Conservation (phyloP, 257 asterid genomes). For the Cinchona pubescens region DNA sequence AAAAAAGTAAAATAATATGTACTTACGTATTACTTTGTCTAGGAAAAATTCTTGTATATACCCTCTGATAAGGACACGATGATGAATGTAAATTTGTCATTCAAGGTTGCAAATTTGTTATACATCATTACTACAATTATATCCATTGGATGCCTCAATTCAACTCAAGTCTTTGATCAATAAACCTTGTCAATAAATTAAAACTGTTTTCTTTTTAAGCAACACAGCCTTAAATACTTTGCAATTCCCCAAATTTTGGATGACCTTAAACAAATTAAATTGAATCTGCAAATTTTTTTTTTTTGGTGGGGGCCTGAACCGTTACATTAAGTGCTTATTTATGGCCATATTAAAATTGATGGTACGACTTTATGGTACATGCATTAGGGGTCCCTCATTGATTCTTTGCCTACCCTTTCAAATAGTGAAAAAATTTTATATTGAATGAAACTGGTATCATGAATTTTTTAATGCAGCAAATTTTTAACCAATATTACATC, state of each 20-base stretch:
- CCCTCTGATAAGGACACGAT: background rate
- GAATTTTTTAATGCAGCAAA: too few species aligned
- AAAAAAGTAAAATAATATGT: too few species aligned
- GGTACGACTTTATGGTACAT: constrained; percentile 4
- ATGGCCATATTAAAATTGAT: background rate
- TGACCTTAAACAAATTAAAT: background rate
- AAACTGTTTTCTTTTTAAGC: background rate
- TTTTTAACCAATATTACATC: too few species aligned
- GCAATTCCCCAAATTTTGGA: background rate
- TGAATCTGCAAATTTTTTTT: constrained; percentile 12
- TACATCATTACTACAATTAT: background rate
- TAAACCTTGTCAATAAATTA: background rate
- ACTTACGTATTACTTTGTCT: too few species aligned
- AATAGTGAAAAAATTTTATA: too few species aligned
- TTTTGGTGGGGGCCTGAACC: too few species aligned
- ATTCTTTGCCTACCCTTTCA: background rate
- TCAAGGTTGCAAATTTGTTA: background rate
- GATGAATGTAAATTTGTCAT: background rate
- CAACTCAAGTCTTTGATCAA: background rate
- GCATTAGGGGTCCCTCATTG: background rate
- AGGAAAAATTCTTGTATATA: too few species aligned
- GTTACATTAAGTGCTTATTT: constrained; percentile 1
- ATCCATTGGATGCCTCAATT: background rate
- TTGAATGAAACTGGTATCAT: too few species aligned
- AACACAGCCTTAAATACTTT: background rate